Base-by-base conservation (phyloP, 495 filamentous ascomycete genomes). In the Podospora bellae-mahoneyi region DNA sequence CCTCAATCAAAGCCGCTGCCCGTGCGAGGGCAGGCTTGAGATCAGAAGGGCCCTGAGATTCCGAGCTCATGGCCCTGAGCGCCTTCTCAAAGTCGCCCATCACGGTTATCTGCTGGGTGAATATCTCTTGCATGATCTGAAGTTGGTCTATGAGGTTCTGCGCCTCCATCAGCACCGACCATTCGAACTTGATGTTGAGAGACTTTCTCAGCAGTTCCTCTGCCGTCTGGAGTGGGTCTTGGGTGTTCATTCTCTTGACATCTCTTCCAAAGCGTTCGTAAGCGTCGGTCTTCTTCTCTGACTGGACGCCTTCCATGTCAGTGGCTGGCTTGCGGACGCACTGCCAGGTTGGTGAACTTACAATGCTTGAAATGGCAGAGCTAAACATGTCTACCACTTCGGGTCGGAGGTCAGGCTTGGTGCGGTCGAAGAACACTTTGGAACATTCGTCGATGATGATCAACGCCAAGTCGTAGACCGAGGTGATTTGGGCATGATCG, bases 341-440 rank as follows among this genome's bases (percentile, higher is more conserved):
- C 23, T 23, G 23, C 23, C 1, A 23, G 23, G 23, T 23, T 23
- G 23, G 23, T 23, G 23, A 23, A 71, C 73, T 68, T 27, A 79
- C 79, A 39, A 79, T 76, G 13, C 71, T 77, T 0, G 78, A 77
- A 19, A 82, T 83, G 10, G 69, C 73, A 44, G 82, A 84, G n/a
- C 90, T 86, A 69, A 91, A 92, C 76, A 89, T 85, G 71, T 92
- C 90, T 19, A 92, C 71, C 19, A 92, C 86, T 71, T 90, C 85
- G 30, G 88, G 90, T 30, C 85, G 82, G 62, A 89, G 85, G 18
- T 81, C 79, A 15, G 85, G 78, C 6, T 84, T 85, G 28, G 88
- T 85, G 7, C 86, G 76, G 67, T 91, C 87, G 68, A 84, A 84
- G 15, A 91, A 89, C 5, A 73, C 68, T 61, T 71, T 73, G 44